These are phyloP conservation scores for Phanerodontia chrysosporium DNA, from an alignment of 768 basidiomycete genomes.

Conservation along the genomic window DNA sequence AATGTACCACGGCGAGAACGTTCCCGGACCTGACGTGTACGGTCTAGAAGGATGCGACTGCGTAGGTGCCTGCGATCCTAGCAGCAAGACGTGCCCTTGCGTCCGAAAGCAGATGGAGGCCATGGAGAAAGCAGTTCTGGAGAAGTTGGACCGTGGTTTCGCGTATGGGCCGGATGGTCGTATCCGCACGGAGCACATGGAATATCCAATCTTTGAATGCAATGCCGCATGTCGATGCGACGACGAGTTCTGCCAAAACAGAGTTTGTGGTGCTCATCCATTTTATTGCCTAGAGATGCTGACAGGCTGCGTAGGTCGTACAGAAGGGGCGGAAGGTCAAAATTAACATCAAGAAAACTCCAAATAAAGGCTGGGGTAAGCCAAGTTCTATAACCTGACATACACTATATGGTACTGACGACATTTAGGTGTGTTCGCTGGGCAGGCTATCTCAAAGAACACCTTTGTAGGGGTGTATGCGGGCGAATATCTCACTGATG, in stretches of 20 bases:
- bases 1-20: constrained; percentile 68
- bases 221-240: constrained; percentile 79
- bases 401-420: too few relatives aligned
- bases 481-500: constrained; percentile 75
- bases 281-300: not conserved
- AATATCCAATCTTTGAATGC: constrained; percentile 79
- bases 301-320: constrained; percentile 53
- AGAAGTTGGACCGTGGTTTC: constrained; percentile 56
- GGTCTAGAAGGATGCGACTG: constrained; percentile 70
- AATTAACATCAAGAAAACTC: constrained; percentile 66
- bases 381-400: too few relatives aligned
- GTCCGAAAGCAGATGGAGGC: constrained; percentile 38
- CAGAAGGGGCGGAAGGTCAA: constrained; percentile 69
- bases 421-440: constrained; percentile 62
- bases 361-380: constrained; percentile 83
- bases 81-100: constrained; percentile 70
- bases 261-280: constrained; percentile 44
- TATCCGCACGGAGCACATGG: constrained; percentile 19
- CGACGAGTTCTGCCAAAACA: constrained; percentile 67
- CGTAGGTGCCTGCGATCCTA: constrained; percentile 70
- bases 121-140: constrained; percentile 32
- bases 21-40: constrained; percentile 59
- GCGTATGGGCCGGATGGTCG: constrained; percentile 29
- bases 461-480: constrained; percentile 82
- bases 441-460: constrained; percentile 59